Conservation (phyloP, 768 basidiomycete species). For the Suillus clintonianus region DNA sequence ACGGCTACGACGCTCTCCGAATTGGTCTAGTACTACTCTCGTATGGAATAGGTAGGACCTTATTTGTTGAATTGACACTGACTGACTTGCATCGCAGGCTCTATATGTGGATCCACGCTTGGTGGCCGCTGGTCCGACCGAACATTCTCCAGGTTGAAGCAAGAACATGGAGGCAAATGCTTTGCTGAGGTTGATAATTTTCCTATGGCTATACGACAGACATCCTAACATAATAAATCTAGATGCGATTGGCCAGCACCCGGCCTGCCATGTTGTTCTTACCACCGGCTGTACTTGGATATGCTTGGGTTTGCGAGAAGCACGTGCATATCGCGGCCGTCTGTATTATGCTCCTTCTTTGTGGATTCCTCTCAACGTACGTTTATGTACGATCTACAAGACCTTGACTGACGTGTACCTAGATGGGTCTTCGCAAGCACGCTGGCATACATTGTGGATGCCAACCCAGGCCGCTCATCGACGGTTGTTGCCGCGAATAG, state of each 20-base stretch:
- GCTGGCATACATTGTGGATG: conserved; percentile 81
- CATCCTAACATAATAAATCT: neutral
- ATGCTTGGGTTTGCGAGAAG: conserved; percentile 70
- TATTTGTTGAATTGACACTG: neutral
- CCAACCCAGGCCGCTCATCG: conserved; percentile 76
- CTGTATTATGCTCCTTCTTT: conserved; percentile 66
- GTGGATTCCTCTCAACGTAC: conserved; percentile 71
- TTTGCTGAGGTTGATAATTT: conserved; percentile 54
- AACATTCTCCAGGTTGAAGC: conserved; percentile 42
- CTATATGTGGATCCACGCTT: conserved; percentile 46
- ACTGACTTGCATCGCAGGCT: conserved; percentile 28
- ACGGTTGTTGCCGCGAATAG: conserved; percentile 74
- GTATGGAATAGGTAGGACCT: conserved; percentile 58
- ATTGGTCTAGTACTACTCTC: conserved; percentile 75
- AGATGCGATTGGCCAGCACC: conserved; percentile 72
- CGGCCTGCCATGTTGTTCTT: conserved; percentile 46
- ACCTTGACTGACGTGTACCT: neutral
- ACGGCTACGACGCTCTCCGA: conserved; percentile 64
- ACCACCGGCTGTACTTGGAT: conserved; percentile 59
- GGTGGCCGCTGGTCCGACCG: conserved; percentile 57
- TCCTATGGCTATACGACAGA: neutral
- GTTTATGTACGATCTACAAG: conserved; percentile 17
- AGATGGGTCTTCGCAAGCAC: conserved; percentile 62
- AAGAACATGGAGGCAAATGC: conserved; percentile 42
- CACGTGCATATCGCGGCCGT: conserved; percentile 64